Evolutionary conservation across 768 basidiomycete species (phyloP).

Genomic region (Coprinellus micaceus): DNA sequence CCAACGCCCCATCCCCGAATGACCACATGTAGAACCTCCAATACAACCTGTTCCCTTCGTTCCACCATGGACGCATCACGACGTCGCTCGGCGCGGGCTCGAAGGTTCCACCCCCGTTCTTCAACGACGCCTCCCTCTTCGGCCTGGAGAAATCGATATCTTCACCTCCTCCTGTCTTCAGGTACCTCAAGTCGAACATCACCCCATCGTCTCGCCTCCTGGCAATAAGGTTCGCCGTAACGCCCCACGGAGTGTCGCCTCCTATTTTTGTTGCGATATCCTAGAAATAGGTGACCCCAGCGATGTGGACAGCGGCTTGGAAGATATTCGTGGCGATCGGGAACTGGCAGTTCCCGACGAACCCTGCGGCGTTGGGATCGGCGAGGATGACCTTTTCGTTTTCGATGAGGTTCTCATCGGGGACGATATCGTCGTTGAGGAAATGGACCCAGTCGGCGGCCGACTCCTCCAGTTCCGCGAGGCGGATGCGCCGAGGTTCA

Average conservation of each 20-base stretch:
- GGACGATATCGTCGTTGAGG: constrained; percentile 57
- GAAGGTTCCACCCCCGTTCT: constrained; percentile 38
- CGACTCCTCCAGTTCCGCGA: constrained; percentile 54
- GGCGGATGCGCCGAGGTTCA: constrained; percentile 49
- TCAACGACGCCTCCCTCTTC: constrained; percentile 38
- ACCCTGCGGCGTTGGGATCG: constrained; percentile 47
- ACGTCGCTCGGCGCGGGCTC: constrained; percentile 42
- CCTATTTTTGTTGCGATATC: constrained; percentile 50
- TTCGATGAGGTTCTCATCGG: constrained; percentile 36
- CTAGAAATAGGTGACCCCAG: constrained; percentile 61
- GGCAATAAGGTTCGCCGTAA: constrained; percentile 55
- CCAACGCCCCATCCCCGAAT: constrained; percentile 50
- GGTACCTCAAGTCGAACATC: constrained; percentile 44
- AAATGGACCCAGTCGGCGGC: constrained; percentile 55
- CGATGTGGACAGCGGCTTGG: constrained; percentile 51
- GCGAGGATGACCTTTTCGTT: constrained; percentile 45
- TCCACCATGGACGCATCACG: constrained; percentile 62
- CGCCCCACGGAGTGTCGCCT: constrained; percentile 56
- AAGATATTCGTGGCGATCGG: constrained; percentile 46
- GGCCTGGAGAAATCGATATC: constrained; percentile 55
- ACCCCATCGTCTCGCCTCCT: constrained; percentile 46
- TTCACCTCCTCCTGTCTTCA: constrained; percentile 63
- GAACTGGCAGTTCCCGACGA: constrained; percentile 50
- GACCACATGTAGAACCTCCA: constrained; percentile 58
- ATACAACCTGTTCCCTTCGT: constrained; percentile 41